Evolutionary conservation across 1,139 yeast genomes (phyloP).

Genomic region (Scheffersomyces insectosa): DNA sequence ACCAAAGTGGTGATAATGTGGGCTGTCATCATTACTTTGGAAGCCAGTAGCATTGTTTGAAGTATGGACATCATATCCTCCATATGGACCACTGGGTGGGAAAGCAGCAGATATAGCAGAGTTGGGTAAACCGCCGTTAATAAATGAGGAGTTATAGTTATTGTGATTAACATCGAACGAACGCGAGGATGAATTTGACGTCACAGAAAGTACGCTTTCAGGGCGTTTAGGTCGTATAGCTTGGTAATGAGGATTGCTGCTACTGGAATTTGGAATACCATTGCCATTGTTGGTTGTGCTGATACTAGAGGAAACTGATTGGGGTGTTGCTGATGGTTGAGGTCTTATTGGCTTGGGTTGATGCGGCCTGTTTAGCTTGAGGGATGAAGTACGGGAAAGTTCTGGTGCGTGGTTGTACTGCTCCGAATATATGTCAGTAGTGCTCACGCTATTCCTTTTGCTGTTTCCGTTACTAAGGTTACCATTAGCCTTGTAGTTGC

Average conservation of each 20-base stretch:
- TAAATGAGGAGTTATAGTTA: conserved; percentile 17
- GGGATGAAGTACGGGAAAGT: background rate
- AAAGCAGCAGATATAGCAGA: conserved; percentile 30
- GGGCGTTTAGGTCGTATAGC: conserved; percentile 40
- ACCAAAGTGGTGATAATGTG: conserved; percentile 15
- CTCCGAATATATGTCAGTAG: background rate
- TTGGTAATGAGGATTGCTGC: conserved; percentile 19
- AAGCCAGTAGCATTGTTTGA: conserved; percentile 2
- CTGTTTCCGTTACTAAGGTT: background rate
- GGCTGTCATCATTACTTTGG: conserved; percentile 8
- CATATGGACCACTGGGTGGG: conserved; percentile 26
- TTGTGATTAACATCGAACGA: conserved; percentile 14
- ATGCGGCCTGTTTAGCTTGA: conserved; percentile 12
- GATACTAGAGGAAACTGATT: conserved; percentile 16
- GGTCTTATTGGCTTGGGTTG: conserved; percentile 24
- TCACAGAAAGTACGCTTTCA: conserved; percentile 42
- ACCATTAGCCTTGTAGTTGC: background rate
- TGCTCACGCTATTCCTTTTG: background rate
- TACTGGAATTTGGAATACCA: background rate
- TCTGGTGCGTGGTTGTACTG: too few species aligned
- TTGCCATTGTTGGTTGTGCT: conserved; percentile 1
- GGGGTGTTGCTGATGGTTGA: conserved; percentile 10
- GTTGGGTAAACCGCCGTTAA: conserved; percentile 23
- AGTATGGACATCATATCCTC: conserved; percentile 6
- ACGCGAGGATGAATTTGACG: conserved; percentile 38